phyloP scores from a whole-genome alignment of 495 filamentous ascomycete species.

The Durotheca rogersii region DNA sequence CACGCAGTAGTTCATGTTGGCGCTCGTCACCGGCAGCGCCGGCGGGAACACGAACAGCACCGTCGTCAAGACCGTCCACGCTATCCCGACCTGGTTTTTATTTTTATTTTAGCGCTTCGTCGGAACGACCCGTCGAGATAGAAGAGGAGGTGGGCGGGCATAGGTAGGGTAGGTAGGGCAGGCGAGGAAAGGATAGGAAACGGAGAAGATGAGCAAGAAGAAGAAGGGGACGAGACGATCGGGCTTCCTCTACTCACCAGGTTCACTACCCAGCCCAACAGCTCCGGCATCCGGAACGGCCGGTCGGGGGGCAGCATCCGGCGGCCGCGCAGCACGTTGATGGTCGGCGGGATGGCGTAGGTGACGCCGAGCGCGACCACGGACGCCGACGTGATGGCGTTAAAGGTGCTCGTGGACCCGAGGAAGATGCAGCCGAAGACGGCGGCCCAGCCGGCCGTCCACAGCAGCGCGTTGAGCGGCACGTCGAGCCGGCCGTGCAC shows the following conservation, averaged over 20 bases:
- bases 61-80: slow-evolving; percentile 66
- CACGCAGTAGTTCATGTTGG: slow-evolving; percentile 77
- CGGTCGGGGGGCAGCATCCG: slow-evolving; percentile 61
- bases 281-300: slow-evolving; percentile 59
- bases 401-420: slow-evolving; percentile 66
- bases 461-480: slow-evolving; percentile 67
- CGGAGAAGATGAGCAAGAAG: not conserved
- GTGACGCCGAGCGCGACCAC: slow-evolving; percentile 71
- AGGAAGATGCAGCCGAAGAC: slow-evolving; percentile 75
- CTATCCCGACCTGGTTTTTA: slow-evolving; percentile 57
- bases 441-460: slow-evolving; percentile 64
- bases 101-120: slow-evolving; percentile 4
- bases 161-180: no score
- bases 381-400: slow-evolving; percentile 68
- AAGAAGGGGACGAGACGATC: not conserved
- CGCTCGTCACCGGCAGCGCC: slow-evolving; percentile 61
- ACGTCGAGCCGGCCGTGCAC: slow-evolving; percentile 65
- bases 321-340: slow-evolving; percentile 66
- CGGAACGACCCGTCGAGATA: no score
- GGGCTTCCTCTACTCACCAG: slow-evolving; percentile 40
- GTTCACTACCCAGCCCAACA: slow-evolving; percentile 64
- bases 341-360: slow-evolving; percentile 70
- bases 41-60: slow-evolving; percentile 79
- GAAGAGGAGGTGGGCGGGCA: no score
- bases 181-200: not conserved